Base-by-base conservation (phyloP, 306 rosid species). In the Hippophae gyantsensis region DNA sequence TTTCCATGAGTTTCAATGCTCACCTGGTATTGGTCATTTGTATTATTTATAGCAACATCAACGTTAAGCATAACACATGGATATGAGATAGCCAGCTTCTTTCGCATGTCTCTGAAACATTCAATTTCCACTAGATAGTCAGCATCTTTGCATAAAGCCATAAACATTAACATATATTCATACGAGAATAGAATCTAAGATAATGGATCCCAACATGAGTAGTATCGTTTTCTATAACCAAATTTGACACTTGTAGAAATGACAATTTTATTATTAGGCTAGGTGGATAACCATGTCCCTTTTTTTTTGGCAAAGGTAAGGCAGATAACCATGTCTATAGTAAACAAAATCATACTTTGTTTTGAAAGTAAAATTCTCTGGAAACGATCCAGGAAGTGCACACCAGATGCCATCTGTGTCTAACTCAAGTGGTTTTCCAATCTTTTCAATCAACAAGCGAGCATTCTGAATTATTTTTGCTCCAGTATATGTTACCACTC, bases 341-440 rank as follows among this genome's bases (percentile, higher is more conserved):
- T 40, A 54, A 71, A 48, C 54, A 55, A 47, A 63, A 61, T 49
- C 87, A 52, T 83, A 92, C 96, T 61, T 80, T 70, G 96, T 92
- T 78, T 87, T 92, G 71, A 87, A 83, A 67, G 95, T 87, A 74
- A 85, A 92, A 72, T 85, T 92, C 77, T 92, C 98, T 0, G 98
- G 98, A 72, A 92, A 92, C 61, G 98, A 92, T 65, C 96, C 96
- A 63, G 98, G 98, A 49, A 92, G 95, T 44, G 84, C 92, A 75
- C 98, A 87, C 98, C 98, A 92, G 60, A 92, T 92, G 78, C 98
- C 98, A 83, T 92, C 98, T 1, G 98, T 92, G 64, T 92, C 98
- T 65, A 92, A 71, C 74, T 92, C 98, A 62, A 92, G 89, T 57
- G 98, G 98, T 69, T 87, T 92, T 74, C 98, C 98, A 74, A 92